A percentile compares a stretch with the other conserved stretches of the same genome.
Evolutionary conservation across 148 eudicot genomes (phyloP).

Genomic region (Fagopyrum esculentum): DNA sequence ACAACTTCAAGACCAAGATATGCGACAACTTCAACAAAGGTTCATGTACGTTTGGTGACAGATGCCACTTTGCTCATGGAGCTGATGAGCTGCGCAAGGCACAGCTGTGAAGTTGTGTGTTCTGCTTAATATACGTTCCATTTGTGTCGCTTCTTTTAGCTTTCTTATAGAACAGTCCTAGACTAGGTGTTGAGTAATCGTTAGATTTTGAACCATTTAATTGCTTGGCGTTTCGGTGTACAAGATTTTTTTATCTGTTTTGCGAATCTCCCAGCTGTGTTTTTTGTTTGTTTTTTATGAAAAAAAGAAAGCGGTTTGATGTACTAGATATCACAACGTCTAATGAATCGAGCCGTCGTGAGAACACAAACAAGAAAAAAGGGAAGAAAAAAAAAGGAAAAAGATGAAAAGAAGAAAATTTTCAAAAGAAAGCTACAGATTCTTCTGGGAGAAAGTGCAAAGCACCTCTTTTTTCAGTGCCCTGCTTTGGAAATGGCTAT

Average conservation of each 20-base stretch:
- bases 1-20: slow-evolving; percentile 60
- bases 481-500: too few relatives aligned
- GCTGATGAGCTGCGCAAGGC: slow-evolving; percentile 50
- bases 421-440: too few relatives aligned
- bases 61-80: slow-evolving; percentile 81
- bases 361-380: too few relatives aligned
- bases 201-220: background rate
- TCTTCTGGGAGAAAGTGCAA: too few relatives aligned
- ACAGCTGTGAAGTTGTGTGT: slow-evolving; percentile 18
- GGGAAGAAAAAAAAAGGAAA: too few relatives aligned
- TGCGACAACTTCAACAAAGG: slow-evolving; percentile 75
- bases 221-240: background rate
- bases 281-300: too few relatives aligned
- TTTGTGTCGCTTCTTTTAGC: background rate
- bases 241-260: background rate
- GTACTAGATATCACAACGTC: too few relatives aligned
- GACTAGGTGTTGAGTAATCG: background rate
- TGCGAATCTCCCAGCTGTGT: background rate
- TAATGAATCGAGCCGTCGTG: too few relatives aligned
- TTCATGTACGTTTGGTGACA: slow-evolving; percentile 65
- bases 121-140: background rate
- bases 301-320: too few relatives aligned
- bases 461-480: too few relatives aligned
- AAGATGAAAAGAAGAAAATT: too few relatives aligned
- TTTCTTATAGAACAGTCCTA: background rate